Evolutionary conservation across 805 yeast species (phyloP).

Genomic region (Blastobotrys robertii): DNA sequence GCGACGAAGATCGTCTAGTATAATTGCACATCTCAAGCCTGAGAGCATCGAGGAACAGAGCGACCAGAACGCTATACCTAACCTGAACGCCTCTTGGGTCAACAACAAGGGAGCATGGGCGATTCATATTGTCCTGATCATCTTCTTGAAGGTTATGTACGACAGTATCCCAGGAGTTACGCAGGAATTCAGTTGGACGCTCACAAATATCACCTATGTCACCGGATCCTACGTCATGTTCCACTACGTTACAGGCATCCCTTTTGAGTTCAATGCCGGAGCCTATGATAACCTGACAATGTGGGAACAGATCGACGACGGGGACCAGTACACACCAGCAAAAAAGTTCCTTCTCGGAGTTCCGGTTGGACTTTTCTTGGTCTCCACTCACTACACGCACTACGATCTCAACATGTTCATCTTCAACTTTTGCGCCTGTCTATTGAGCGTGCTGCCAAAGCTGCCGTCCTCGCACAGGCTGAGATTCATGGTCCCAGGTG

Average conservation of each 20-base stretch:
- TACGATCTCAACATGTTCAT: conserved; percentile 74
- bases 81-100: conserved; percentile 94
- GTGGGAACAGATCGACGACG: conserved; percentile 98
- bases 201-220: conserved; percentile 83
- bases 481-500: conserved; percentile 23
- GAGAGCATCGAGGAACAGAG: conserved; percentile 86
- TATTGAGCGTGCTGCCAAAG: conserved; percentile 85
- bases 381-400: conserved; percentile 82
- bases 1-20: conserved; percentile 75
- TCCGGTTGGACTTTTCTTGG: conserved; percentile 79
- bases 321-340: conserved; percentile 94
- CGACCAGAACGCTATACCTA: conserved; percentile 82
- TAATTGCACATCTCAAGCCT: conserved; percentile 86
- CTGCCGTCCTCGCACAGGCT: conserved; percentile 45
- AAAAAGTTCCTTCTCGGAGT: conserved; percentile 87
- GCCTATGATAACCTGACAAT: conserved; percentile 91
- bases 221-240: conserved; percentile 93
- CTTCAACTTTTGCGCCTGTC: conserved; percentile 69
- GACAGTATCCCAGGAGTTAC: conserved; percentile 74
- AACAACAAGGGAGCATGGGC: conserved; percentile 87
- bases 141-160: conserved; percentile 62
- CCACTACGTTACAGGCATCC: conserved; percentile 93
- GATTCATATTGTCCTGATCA: conserved; percentile 76
- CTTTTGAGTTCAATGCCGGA: conserved; percentile 93
- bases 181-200: conserved; percentile 84